Percentiles rank a stretch among this genome's conserved stretches.
Evolutionary conservation across 2,329 filamentous ascomycete genomes (phyloP).

Genomic region (Sporothrix inflata): DNA sequence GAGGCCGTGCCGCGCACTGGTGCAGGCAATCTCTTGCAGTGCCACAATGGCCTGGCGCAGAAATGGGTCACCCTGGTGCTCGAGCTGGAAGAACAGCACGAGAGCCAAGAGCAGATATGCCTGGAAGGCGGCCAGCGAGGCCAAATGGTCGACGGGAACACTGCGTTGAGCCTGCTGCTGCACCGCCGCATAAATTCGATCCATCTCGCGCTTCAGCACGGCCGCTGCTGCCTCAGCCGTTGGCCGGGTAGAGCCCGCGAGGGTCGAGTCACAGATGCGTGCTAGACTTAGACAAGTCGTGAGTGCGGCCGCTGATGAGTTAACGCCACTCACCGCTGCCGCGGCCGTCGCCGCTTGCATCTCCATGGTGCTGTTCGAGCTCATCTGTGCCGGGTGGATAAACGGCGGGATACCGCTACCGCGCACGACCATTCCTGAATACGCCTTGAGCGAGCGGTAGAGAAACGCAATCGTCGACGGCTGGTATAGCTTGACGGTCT

Average conservation of each 20-base stretch:
- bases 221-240: slow-evolving; percentile 41
- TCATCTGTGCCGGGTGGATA: slow-evolving; percentile 47
- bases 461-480: slow-evolving; percentile 45
- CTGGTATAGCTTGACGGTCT: slow-evolving; percentile 49
- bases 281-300: slow-evolving; percentile 15
- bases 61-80: slow-evolving; percentile 33
- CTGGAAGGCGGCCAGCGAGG: slow-evolving; percentile 52
- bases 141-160: slow-evolving; percentile 36
- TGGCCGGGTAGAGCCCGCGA: slow-evolving; percentile 28
- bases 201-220: slow-evolving; percentile 50
- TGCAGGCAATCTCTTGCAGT: slow-evolving; percentile 54
- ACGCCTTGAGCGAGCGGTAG: slow-evolving; percentile 49
- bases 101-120: slow-evolving; percentile 58
- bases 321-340: not conserved
- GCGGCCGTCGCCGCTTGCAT: not conserved
- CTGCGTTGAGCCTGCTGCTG: slow-evolving; percentile 31
- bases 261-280: not conserved
- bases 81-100: slow-evolving; percentile 31
- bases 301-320: slow-evolving; percentile 24
- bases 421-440: slow-evolving; percentile 44
- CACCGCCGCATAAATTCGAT: slow-evolving; percentile 39
- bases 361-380: slow-evolving; percentile 32
- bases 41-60: slow-evolving; percentile 52
- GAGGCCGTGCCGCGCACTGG: slow-evolving; percentile 46
- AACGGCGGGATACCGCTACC: slow-evolving; percentile 49